These are phyloP conservation scores for Sporothrix protearum DNA, from an alignment of 2,329 filamentous ascomycete genomes.

Conservation along the genomic window DNA sequence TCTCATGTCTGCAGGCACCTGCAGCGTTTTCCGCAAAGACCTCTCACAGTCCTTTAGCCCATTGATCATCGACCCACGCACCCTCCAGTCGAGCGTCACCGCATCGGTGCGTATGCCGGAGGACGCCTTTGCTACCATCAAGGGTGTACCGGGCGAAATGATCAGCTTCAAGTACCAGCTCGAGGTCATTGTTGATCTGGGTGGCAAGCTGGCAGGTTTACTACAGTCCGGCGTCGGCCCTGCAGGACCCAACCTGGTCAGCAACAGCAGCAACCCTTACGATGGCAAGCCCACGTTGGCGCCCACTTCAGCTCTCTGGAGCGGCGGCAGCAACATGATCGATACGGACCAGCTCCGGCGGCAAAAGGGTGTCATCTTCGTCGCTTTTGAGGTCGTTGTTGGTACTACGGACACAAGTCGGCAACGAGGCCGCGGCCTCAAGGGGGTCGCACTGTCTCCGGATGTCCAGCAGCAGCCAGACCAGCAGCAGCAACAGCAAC, in stretches of 20 bases:
- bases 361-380: slow-evolving; percentile 87
- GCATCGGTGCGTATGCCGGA: slow-evolving; percentile 83
- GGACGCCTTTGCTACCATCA: slow-evolving; percentile 88
- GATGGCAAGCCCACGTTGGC: slow-evolving; percentile 27
- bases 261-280: slow-evolving; percentile 33
- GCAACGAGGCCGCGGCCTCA: slow-evolving; percentile 39
- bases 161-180: slow-evolving; percentile 93
- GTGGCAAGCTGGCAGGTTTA: slow-evolving; percentile 76
- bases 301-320: slow-evolving; percentile 24
- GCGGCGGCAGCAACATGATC: slow-evolving; percentile 53
- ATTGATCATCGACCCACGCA: slow-evolving; percentile 78
- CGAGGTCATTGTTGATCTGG: slow-evolving; percentile 88
- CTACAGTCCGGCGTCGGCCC: slow-evolving; percentile 57
- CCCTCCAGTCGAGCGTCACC: slow-evolving; percentile 73
- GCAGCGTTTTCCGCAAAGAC: slow-evolving; percentile 93
- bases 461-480: background rate
- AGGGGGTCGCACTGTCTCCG: background rate
- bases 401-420: slow-evolving; percentile 76
- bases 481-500: slow-evolving; percentile 25
- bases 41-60: slow-evolving; percentile 84
- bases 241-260: slow-evolving; percentile 25
- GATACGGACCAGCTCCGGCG: slow-evolving; percentile 83
- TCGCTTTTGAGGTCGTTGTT: slow-evolving; percentile 80
- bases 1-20: slow-evolving; percentile 78
- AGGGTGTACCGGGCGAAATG: slow-evolving; percentile 84